Conservation (phyloP, 75 land plant species). For the Picea sitchensis region DNA sequence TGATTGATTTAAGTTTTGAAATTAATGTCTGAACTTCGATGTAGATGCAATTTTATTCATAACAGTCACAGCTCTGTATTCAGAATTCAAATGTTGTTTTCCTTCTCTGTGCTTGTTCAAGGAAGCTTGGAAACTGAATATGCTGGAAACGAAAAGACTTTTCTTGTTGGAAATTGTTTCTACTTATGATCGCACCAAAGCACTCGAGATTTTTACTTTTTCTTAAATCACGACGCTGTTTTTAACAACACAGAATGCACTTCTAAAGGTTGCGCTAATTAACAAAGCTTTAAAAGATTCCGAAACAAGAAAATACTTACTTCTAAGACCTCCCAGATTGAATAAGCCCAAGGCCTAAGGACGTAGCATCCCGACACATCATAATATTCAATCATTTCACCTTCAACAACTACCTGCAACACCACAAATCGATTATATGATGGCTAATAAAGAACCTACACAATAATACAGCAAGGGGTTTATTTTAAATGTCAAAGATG, state of each 20-base stretch:
- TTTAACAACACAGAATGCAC: background rate
- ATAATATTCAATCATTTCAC: slow-evolving; percentile 98
- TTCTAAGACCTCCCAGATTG: slow-evolving; percentile 86
- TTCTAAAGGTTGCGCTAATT: background rate
- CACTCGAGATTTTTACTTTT: too few relatives aligned
- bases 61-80: too few relatives aligned
- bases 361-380: slow-evolving; percentile 98
- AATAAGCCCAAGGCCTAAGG: slow-evolving; percentile 90
- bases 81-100: too few relatives aligned
- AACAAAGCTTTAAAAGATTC: background rate
- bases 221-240: background rate
- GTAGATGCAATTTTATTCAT: too few relatives aligned
- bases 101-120: too few relatives aligned
- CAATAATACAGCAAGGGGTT: background rate
- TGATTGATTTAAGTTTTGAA: too few relatives aligned
- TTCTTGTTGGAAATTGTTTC: too few relatives aligned
- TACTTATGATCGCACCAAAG: too few relatives aligned
- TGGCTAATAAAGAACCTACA: background rate
- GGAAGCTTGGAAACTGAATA: too few relatives aligned
- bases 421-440: background rate
- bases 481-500: background rate
- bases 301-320: slow-evolving; percentile 28
- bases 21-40: too few relatives aligned
- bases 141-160: too few relatives aligned
- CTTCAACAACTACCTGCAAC: slow-evolving; percentile 72